Evolutionary conservation across 2,329 filamentous ascomycete species (phyloP), one percentile per base, ranked within the genome.

Genomic region (Didymella lethalis): DNA sequence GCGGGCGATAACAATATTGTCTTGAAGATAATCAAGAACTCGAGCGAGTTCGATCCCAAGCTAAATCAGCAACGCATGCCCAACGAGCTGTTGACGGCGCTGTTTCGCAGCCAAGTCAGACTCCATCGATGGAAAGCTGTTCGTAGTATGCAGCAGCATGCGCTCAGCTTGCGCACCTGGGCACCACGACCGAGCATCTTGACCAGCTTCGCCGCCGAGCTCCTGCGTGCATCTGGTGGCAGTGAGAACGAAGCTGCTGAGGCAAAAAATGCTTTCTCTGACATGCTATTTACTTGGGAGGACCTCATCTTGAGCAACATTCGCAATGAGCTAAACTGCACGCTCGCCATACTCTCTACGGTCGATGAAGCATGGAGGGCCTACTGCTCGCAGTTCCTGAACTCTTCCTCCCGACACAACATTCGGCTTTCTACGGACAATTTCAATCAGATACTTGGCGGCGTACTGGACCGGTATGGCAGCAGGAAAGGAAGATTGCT

Each of bases 381-480:
- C 0, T 75, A 65, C 44, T 73, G 72, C 48, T 73, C 70, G 3
- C 65, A 64, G 16, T 76, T 77, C 43, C 64, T 77, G 8, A 62
- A 64, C 1, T 61, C 68, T 36, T 70, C 71, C 10, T 64, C 62
- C 1, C 68, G 70, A 16, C 69, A 73, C 54, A 48, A 23, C 11
- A 61, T 76, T 44, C 67, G 52, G 32, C 63, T 77, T 12, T 67
- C 68, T 16, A 65, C 77, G 0, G 67, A 71, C 3, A 72, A 81
- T 6, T 86, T 87, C 77, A 83, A 86, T 60, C 66, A 69, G 18
- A 61, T 87, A 7, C 81, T 90, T 7, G 77, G 81, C 43, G 84
- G 83, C n/a, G 77, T 87, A 8, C 81, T 85, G 2, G 79, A 82
- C 28, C 76, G 76, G 0, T 79, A 82, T 46, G 83, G 82, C 53